Conservation (phyloP, 208 protist genomes). For the Herpetomonas samuelpessoai region DNA sequence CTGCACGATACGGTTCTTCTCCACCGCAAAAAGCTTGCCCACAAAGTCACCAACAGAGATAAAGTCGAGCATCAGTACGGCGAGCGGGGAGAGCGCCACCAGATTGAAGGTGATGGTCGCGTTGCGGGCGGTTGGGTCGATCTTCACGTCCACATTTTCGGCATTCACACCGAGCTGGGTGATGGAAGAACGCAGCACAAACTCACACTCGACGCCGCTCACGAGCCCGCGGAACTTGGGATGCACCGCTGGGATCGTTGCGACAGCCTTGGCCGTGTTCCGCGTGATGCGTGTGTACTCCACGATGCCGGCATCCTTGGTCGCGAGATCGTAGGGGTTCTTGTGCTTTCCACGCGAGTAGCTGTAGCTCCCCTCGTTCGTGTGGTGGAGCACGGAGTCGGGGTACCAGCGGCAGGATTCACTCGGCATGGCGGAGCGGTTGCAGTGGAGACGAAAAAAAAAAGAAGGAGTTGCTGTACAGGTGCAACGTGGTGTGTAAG, state of each 20-base stretch:
- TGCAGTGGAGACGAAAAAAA: no score
- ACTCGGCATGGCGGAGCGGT: constrained; percentile 54
- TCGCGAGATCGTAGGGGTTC: constrained; percentile 79
- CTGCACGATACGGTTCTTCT: constrained; percentile 66
- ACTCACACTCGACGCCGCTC: constrained; percentile 56
- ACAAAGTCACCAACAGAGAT: constrained; percentile 67
- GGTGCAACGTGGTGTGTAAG: no score
- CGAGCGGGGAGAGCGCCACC: constrained; percentile 74
- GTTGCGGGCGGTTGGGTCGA: constrained; percentile 32
- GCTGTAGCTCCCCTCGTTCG: constrained; percentile 54
- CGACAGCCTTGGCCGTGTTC: constrained; percentile 29
- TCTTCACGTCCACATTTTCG: constrained; percentile 49
- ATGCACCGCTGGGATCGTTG: constrained; percentile 44
- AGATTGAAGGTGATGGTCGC: constrained; percentile 62
- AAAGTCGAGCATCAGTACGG: constrained; percentile 84
- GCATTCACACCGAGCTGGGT: constrained; percentile 90
- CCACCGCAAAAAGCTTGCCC: constrained; percentile 89
- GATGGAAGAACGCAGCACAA: constrained; percentile 85
- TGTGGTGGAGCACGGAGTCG: constrained; percentile 71
- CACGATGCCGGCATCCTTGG: constrained; percentile 56
- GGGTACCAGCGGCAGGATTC: constrained; percentile 80
- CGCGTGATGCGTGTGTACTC: constrained; percentile 31
- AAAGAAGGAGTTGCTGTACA: no score
- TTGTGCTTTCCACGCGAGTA: constrained; percentile 59
- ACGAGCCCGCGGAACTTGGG: constrained; percentile 80